Base-by-base conservation (phyloP, 106 monocot genomes). In the Platanthera guangdongensis region DNA sequence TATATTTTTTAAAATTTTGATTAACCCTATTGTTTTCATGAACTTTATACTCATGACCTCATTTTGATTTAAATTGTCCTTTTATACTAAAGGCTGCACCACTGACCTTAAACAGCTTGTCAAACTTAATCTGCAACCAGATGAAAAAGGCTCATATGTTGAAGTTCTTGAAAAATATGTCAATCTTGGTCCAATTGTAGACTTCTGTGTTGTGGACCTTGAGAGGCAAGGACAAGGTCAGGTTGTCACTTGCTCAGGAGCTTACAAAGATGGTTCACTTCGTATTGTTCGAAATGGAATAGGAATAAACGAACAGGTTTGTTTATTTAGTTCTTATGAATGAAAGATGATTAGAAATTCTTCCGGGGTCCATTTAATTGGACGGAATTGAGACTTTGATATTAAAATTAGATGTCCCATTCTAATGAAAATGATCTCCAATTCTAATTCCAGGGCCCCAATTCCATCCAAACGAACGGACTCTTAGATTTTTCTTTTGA, bases 191-290 rank as follows among this genome's bases (percentile, higher is more conserved):
- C 97, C 97, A 21, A 99, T 99, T 77, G 91, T 91, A 21, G 97
- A 99, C 74, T 99, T 99, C 68, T 99, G 97, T 82, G 94, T 99
- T 62, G 97, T 99, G 72, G 97, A 99, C 59, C 93, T 99, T 80
- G 97, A 99, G 74, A 89, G 94, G 72, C 97, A 99, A 85, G 97
- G 97, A 45, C 97, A 99, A 55, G 97, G 97, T 75, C 97, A 99
- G 76, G 97, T 99, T 52, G 97, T 99, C 10, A 99, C 94, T 32
- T 99, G 97, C 73, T 99, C 97, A 69, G 97, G 97, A 51, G 97
- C 97, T 71, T 99, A 89, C 68, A 99, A 92, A 80, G 97, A 99
- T 84, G 97, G 97, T 71, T 94, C 94, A 21, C 91, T 99, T 77
- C 92, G 97, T 15, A 64, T 99, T 62, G 97, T 99, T 75, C 87